Evolutionary conservation across 2,329 filamentous ascomycete species (phyloP).

Genomic region (Bipolaris cookei): DNA sequence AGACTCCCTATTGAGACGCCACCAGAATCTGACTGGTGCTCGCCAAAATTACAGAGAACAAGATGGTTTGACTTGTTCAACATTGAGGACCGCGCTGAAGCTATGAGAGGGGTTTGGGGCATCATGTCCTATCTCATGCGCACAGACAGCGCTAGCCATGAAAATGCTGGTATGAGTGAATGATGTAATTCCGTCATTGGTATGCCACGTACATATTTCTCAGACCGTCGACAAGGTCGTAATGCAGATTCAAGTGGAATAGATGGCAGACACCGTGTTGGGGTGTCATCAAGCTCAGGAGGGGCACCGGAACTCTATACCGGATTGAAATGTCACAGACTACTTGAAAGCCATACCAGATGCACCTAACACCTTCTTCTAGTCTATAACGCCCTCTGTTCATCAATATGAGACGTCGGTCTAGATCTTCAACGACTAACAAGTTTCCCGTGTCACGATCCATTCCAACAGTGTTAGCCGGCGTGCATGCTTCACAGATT

Average conservation of each 20-base stretch:
- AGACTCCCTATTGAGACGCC: constrained; percentile 33
- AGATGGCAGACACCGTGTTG: neutral
- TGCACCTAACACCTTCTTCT: neutral
- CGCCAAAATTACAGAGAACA: constrained; percentile 61
- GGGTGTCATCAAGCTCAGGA: neutral
- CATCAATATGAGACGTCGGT: constrained; percentile 8
- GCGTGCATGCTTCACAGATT: neutral
- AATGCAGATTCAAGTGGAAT: neutral
- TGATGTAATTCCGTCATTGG: neutral
- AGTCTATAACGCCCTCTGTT: neutral
- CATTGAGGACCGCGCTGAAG: constrained; percentile 60
- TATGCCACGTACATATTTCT: neutral
- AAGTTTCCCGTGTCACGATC: neutral
- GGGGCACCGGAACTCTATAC: neutral
- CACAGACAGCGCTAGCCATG: constrained; percentile 11
- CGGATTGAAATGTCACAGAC: constrained; percentile 3
- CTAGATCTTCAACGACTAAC: constrained; percentile 1
- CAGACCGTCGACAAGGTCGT: neutral
- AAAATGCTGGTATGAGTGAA: constrained; percentile 12
- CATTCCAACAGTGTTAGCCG: neutral
- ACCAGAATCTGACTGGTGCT: constrained; percentile 54
- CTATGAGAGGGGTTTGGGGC: constrained; percentile 64
- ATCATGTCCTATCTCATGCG: constrained; percentile 61
- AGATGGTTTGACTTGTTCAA: constrained; percentile 66
- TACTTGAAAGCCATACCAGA: neutral